Evolutionary conservation across 2,329 filamentous ascomycete genomes (phyloP), one percentile per base, ranked within the genome.

Genomic region (Colletotrichum plurivorum): DNA sequence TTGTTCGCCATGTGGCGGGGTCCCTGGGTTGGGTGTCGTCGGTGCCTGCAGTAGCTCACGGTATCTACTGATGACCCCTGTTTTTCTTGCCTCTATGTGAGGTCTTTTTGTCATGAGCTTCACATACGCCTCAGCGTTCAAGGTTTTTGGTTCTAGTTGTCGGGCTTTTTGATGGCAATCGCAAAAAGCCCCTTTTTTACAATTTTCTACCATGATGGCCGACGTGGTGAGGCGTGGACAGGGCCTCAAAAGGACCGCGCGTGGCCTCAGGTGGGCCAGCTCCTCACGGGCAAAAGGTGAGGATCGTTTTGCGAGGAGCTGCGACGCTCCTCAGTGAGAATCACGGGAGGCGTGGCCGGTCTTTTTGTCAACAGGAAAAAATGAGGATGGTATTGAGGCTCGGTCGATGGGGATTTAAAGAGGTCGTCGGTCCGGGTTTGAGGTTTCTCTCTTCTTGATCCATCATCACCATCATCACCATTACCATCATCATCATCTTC

Each of bases 241-340:
- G 41, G 5, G 9, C 41, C n/a, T 16, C 31, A 53, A 58, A 54
- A 67, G 18, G 49, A 67, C 63, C 57, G 10, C 2, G 20, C n/a
- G 36, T 39, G 36, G 31, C 20, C 8, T 53, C 25, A 31, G 16
- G 12, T 41, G 53, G 52, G 39, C 39, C 41, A 8, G 13, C 41
- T 61, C 48, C 46, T 61, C 58, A 45, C 20, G 15, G 4, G 22
- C 3, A 4, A 22, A 22, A 25, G 22, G 20, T 13, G 64, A 63
- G 27, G 51, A 51, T 51, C 27, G 16, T 3, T 5, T 3, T 36
- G 16, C 22, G 22, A 22, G 2, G 22, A 22, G 10, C 43, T 59
- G 27, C 27, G 43, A 53, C 41, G 58, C 41, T 43, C 41, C 41
- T 43, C 41, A 51, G 18, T 9, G 53, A 48, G 6, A 36, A 61